Evolutionary conservation across 139 green algal species (phyloP).

Genomic region (Helicosporidium sp.): DNA sequence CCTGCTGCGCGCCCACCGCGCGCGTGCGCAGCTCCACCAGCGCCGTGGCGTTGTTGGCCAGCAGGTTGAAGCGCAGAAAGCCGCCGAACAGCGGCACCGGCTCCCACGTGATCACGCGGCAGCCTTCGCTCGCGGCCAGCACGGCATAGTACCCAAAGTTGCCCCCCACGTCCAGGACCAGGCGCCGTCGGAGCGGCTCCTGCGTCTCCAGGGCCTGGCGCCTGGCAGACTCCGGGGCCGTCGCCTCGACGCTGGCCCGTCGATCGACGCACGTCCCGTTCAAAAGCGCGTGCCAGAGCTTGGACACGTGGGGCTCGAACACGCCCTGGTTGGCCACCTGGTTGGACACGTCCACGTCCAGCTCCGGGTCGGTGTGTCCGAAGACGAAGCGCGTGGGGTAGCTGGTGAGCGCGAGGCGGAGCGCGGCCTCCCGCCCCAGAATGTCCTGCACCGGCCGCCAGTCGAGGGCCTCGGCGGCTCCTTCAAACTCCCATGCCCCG

Average conservation of each 20-base stretch:
- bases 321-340: constrained; percentile 15
- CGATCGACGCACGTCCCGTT: too few species aligned
- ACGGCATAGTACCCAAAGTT: constrained; percentile 68
- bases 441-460: neutral
- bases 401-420: too few species aligned
- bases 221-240: too few species aligned
- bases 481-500: constrained; percentile 20
- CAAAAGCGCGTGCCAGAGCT: too few species aligned
- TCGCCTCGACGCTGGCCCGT: too few species aligned
- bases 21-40: constrained; percentile 18
- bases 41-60: constrained; percentile 23
- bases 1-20: constrained; percentile 10
- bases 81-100: constrained; percentile 50
- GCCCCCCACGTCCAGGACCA: constrained; percentile 55
- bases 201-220: too few species aligned
- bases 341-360: constrained; percentile 37
- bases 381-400: too few species aligned
- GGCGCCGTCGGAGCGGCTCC: neutral
- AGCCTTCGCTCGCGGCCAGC: constrained; percentile 39
- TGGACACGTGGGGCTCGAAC: constrained; percentile 32
- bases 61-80: constrained; percentile 41
- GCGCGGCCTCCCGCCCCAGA: neutral
- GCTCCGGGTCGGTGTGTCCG: constrained; percentile 32
- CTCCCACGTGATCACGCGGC: constrained; percentile 55
- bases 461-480: neutral